A percentile compares a stretch with the other conserved stretches of the same genome.
Evolutionary conservation across 192 early-diverging fungal species (phyloP).

Genomic region (Coemansia sp.): DNA sequence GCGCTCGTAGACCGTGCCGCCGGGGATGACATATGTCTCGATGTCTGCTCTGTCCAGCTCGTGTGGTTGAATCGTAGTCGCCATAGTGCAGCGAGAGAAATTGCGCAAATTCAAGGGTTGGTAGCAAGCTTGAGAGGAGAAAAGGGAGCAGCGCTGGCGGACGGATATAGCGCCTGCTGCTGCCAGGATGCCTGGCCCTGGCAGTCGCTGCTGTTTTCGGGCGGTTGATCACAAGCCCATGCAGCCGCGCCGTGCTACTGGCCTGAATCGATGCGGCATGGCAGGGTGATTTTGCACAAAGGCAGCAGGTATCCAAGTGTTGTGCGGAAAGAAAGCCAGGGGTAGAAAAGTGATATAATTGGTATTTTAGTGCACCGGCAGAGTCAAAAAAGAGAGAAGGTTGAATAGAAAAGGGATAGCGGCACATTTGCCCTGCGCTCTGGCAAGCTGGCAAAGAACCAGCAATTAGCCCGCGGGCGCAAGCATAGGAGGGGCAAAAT

Average conservation of each 20-base stretch:
- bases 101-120: neutral
- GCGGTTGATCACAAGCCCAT: neutral
- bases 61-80: slow-evolving; percentile 15
- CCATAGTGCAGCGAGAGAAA: neutral
- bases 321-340: too few relatives aligned
- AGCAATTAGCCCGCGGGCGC: neutral
- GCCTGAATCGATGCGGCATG: neutral
- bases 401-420: neutral
- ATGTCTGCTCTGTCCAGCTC: slow-evolving; percentile 52
- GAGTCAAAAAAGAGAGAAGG: slow-evolving; percentile 4
- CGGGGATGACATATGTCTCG: slow-evolving; percentile 54
- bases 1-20: slow-evolving; percentile 60
- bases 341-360: neutral
- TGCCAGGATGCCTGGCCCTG: neutral
- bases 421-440: neutral
- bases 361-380: neutral
- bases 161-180: neutral
- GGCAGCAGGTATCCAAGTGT: neutral
- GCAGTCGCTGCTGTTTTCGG: neutral
- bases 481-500: neutral
- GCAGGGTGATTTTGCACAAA: neutral
- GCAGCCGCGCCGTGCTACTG: neutral
- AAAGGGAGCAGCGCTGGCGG: neutral
- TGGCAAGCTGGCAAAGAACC: neutral
- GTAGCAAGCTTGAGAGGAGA: neutral